Base-by-base conservation (phyloP, 2,329 filamentous ascomycete genomes). In the Ilyonectria destructans region DNA sequence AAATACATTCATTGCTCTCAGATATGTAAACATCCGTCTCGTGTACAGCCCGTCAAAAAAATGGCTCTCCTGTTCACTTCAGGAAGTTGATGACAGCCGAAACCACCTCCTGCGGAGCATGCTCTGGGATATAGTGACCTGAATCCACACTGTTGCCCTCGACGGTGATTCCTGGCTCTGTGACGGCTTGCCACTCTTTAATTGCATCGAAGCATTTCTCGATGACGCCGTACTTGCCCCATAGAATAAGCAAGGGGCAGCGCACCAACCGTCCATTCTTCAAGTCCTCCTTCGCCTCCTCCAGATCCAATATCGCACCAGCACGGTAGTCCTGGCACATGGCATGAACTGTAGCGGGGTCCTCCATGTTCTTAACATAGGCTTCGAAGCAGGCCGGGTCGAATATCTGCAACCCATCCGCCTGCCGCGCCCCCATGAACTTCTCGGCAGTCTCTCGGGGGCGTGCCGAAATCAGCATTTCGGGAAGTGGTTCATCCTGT, bases 261-360 rank as follows among this genome's bases (percentile, higher is more conserved):
- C 75, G 70, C 6, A 90, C 82, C 75, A 82, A 81, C 67, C 79
- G 80, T 0, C 84, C 85, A 1, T 77, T 75, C 7, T 78, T 73
- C 56, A 84, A 65, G 74, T 89, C 87, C 21, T 79, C 76, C 64
- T 82, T 81, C 46, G 86, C 82, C 73, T 85, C 83, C 2, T 87
- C 84, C 6, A 89, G 73, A 75, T 90, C 88, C 26, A 87, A 71
- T 0, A 82, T 85, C 15, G 85, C 85, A 6, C 82, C 82, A 1
- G 88, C 88, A 12, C 86, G 79, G 67, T 90, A 90, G 70, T 90
- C 88, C 69, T 89, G 83, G 67, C 87, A 89, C 79, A 85, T 86
- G 0, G 82, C 82, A 66, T 85, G 82, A 12, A 89, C 81, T 0
- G 81, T 77, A 0, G 77, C 79, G 2, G 77, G 74, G 51, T 88